Base-by-base conservation (phyloP, 768 basidiomycete genomes). In the Mrakia gelida region DNA sequence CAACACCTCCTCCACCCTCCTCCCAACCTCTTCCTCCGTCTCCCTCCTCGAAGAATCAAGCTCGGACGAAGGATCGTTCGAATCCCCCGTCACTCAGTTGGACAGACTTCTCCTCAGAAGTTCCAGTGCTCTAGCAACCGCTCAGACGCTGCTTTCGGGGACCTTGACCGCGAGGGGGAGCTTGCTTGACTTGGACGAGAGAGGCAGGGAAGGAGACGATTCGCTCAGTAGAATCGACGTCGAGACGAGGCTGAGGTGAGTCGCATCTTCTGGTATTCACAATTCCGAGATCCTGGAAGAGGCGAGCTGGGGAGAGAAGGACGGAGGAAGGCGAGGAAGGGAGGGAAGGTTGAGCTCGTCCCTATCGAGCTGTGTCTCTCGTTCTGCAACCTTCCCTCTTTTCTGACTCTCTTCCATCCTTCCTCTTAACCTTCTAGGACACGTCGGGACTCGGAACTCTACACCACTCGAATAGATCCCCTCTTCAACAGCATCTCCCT, bases 181-280 rank as follows among this genome's bases (percentile, higher is more conserved):
- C 21, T 5, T 70, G 41, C n/a, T 70, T 23, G 67, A 70, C 38
- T 38, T 41, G 38, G 67, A 70, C 26, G 67, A 70, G 38, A 70
- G 38, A 38, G 67, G 67, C 18, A 70, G 67, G 67, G 38, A 41
- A 41, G 67, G 67, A 23, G 67, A 70, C 10, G 67, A 70, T 13
- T 34, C 67, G 23, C 21, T 70, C 18, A 38, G 67, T 6, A 38
- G 67, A 41, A 41, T 43, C 3, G 67, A 70, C 10, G 67, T 70
- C 18, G 67, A 70, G 38, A 70, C 67, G 34, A 38, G 67, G 67
- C 41, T 70, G 38, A 70, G 67, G 67, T 70, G 67, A 70, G 67
- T 45, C 13, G 8, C n/a, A 15, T 18, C 59, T 28, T 28, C 34
- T 30, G 3, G 28, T 28, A 10, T 7, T 32, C 8, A 4, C 0